These are phyloP conservation scores for Olyra latifolia DNA, from an alignment of 176 grass and related monocot genomes.

Conservation along the genomic window DNA sequence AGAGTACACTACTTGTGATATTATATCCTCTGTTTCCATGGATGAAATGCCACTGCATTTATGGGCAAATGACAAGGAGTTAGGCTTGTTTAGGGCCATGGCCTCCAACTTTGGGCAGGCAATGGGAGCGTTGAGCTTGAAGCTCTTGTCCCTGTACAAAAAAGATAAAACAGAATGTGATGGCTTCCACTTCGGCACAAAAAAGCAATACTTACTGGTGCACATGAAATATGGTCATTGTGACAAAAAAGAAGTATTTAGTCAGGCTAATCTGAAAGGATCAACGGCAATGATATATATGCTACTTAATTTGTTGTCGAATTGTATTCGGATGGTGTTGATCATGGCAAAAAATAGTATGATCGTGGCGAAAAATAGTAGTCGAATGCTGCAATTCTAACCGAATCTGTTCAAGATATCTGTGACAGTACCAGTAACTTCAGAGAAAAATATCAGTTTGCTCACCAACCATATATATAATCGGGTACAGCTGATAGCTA, in stretches of 20 bases:
- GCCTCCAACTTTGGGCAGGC: neutral
- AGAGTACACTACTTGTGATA: no score
- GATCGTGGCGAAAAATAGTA: neutral
- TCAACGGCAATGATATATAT: neutral
- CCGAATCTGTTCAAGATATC: no score
- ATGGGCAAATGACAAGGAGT: slow-evolving; percentile 16
- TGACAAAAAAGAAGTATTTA: neutral
- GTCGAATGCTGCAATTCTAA: no score
- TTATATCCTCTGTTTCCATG: neutral
- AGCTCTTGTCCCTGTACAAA: slow-evolving; percentile 1
- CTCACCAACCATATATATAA: no score
- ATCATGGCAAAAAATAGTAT: neutral
- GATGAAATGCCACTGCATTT: neutral
- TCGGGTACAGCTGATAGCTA: no score
- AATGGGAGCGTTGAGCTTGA: neutral
- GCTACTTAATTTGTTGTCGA: neutral
- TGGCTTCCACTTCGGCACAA: neutral
- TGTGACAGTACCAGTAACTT: no score
- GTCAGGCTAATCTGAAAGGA: no score
- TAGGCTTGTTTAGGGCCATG: slow-evolving; percentile 13
- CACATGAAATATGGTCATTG: neutral
- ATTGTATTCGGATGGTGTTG: neutral
- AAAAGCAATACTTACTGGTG: neutral
- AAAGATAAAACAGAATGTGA: neutral
- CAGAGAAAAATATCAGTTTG: no score